Base-by-base conservation (phyloP, 495 filamentous ascomycete genomes). In the Aspergillus funiculosus region DNA sequence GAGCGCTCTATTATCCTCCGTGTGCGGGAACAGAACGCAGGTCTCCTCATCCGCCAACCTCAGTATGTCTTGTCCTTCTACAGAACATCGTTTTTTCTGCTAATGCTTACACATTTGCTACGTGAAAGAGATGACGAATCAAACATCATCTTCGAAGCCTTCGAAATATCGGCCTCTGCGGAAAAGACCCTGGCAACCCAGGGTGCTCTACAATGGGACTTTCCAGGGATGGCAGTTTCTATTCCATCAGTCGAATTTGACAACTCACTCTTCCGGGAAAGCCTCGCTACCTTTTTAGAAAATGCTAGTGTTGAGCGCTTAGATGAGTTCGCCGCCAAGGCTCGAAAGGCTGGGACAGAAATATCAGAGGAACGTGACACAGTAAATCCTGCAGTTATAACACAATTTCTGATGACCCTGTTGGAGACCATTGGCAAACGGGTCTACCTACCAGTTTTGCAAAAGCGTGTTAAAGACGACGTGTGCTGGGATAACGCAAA, bases 401-500 rank as follows among this genome's bases (percentile, higher is more conserved):
- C 68, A 0, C 66, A 76, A 7, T 62, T 81, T 56, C 57, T 83
- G 11, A 75, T 82, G 60, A 63, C 76, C 1, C 40, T 83, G 0
- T 61, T 84, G 1, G 75, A 80, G 44, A 73, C 63, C 0, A 68
- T 69, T 29, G 80, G 80, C 0, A 43, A 44, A n/a, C 48, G 49
- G 2, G 37, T 61, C 2, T 37, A 52, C 31, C 43, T 64, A 0
- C 60, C 62, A 0, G 11, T 63, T 0, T 57, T 79, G 3, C 64
- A 67, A 7, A 85, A 85, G 58, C 66, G 70, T n/a, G 63, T 83
- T 5, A 70, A 73, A 1, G 81, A 85, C 42, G 78, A 81, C 17
- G 74, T 83, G 0, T 69, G 62, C 40, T 68, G 69, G 59, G 45
- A 63, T 8, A 53, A 66, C 4, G 62, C 66, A 5, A 50, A 67